A percentile compares a stretch with the other conserved stretches of the same genome.
Evolutionary conservation across 129 eudicot species (phyloP).

Genomic region (Heracleum sosnowskyi): DNA sequence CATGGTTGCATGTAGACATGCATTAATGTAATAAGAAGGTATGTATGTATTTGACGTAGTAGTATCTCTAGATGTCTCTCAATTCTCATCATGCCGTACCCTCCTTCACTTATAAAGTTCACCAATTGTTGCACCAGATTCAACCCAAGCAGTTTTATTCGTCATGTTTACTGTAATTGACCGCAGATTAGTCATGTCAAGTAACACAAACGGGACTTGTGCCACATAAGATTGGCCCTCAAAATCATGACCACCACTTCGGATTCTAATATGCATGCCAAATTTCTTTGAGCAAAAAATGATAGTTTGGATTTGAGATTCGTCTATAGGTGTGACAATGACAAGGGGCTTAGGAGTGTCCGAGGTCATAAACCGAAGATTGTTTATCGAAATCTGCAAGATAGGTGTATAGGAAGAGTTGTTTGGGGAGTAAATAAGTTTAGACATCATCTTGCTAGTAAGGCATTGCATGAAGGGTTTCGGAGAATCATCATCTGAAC

Average conservation of each 20-base stretch:
- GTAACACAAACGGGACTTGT: not conserved
- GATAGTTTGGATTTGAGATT: not conserved
- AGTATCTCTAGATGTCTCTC: no score
- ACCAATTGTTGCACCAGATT: conserved; percentile 9
- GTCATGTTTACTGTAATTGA: not conserved
- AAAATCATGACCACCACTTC: conserved; percentile 10
- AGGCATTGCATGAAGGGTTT: conserved; percentile 7
- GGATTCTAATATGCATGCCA: not conserved
- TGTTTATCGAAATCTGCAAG: not conserved
- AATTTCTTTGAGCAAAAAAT: not conserved
- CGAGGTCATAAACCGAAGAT: not conserved
- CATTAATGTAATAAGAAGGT: no score
- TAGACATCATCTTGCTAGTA: not conserved
- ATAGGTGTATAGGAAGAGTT: not conserved
- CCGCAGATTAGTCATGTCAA: conserved; percentile 1
- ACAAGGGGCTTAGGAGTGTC: not conserved
- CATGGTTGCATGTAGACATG: no score
- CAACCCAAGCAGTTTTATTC: conserved; percentile 1
- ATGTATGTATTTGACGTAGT: no score
- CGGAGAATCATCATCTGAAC: not conserved
- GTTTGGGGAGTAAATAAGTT: not conserved
- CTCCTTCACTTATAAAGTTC: no score
- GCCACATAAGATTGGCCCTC: conserved; percentile 8
- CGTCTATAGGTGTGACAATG: not conserved
- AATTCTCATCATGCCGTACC: no score